Conservation (phyloP, 2,329 filamentous ascomycete species). For the Ophiocordyceps polyrhachis-furcata region DNA sequence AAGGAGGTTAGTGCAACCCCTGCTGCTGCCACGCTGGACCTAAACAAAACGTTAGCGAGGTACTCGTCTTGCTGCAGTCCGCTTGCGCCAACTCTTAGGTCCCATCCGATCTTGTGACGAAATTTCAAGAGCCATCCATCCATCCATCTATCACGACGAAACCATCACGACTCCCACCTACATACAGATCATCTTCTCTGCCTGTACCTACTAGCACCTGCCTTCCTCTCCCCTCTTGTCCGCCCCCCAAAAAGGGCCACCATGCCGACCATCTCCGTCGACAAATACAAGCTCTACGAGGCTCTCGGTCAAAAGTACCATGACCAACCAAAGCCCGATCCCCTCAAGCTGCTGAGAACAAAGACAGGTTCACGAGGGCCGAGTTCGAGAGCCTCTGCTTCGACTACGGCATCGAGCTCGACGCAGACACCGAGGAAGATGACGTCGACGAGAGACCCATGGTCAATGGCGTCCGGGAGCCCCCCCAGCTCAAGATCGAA, state of each 20-base stretch:
- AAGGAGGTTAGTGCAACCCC: too few relatives aligned
- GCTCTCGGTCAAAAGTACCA: slow-evolving; percentile 72
- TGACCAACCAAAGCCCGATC: slow-evolving; percentile 5
- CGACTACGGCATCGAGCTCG: slow-evolving; percentile 94
- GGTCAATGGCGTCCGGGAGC: slow-evolving; percentile 63
- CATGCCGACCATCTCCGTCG: slow-evolving; percentile 94
- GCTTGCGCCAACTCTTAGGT: neutral
- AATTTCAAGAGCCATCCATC: neutral
- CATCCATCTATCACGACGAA: neutral
- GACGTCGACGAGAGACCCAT: slow-evolving; percentile 43
- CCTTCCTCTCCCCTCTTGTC: neutral
- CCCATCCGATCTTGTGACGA: neutral
- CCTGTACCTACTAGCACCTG: too few relatives aligned
- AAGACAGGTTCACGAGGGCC: slow-evolving; percentile 61
- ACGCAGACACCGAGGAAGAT: slow-evolving; percentile 70
- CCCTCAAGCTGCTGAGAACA: slow-evolving; percentile 7
- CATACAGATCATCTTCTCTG: too few relatives aligned
- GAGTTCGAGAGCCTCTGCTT: slow-evolving; percentile 97
- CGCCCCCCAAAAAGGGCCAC: slow-evolving; percentile 8
- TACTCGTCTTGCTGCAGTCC: neutral
- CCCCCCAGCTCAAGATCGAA: slow-evolving; percentile 91
- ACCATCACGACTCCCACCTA: neutral
- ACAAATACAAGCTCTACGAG: slow-evolving; percentile 91
- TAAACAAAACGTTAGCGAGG: neutral
- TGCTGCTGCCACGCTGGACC: too few relatives aligned